Evolutionary conservation across 2,329 filamentous ascomycete species (phyloP).

Genomic region (Cephalotrichum gorgonifer): DNA sequence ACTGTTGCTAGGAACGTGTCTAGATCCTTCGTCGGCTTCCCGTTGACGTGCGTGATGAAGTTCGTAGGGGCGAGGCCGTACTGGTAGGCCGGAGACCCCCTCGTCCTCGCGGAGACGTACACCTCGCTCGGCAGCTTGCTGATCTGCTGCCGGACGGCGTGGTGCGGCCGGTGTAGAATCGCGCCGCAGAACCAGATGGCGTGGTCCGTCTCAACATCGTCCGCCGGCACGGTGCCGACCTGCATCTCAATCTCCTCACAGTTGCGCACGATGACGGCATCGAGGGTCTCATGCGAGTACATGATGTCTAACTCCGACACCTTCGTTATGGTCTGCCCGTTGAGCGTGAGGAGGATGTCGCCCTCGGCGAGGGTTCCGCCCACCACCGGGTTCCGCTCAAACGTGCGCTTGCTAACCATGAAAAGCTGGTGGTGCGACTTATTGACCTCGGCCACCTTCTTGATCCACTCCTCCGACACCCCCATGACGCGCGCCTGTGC

Average conservation of each 20-base stretch:
- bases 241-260: constrained; percentile 67
- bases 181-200: constrained; percentile 94
- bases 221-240: constrained; percentile 76
- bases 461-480: constrained; percentile 90
- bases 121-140: constrained; percentile 93
- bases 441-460: constrained; percentile 79
- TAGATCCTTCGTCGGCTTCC: constrained; percentile 71
- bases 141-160: constrained; percentile 94
- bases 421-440: constrained; percentile 92
- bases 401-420: constrained; percentile 88
- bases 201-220: constrained; percentile 85
- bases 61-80: constrained; percentile 93
- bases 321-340: constrained; percentile 84
- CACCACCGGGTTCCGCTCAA: constrained; percentile 41
- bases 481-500: constrained; percentile 95
- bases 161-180: constrained; percentile 84
- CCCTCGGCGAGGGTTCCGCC: constrained; percentile 65
- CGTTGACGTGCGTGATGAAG: constrained; percentile 95
- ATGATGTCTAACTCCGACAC: constrained; percentile 91
- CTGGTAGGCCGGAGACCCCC: constrained; percentile 76
- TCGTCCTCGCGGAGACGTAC: constrained; percentile 80
- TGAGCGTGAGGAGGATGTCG: constrained; percentile 84
- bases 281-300: constrained; percentile 78
- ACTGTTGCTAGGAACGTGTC: constrained; percentile 72
- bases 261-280: constrained; percentile 78